Percentiles rank a stretch among this genome's conserved stretches.
phyloP scores from a whole-genome alignment of 768 basidiomycete genomes.

The Macrocybe gigantea region DNA sequence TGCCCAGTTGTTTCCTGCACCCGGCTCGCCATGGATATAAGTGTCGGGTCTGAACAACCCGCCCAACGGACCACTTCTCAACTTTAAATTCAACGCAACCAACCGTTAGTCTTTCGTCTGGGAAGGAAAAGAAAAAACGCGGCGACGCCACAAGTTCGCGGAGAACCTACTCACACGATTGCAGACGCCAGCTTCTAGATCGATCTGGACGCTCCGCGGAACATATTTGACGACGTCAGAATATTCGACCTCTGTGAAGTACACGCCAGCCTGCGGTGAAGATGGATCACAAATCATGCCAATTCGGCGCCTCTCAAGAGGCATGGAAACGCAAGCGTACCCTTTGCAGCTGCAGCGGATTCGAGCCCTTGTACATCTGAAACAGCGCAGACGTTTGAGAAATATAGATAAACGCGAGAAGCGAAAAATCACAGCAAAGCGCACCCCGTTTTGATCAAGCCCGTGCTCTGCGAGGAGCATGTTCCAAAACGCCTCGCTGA shows the following conservation, averaged over 20 bases:
- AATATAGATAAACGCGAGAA: background rate
- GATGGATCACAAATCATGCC: slow-evolving; percentile 1
- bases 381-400: background rate
- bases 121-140: background rate
- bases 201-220: slow-evolving; percentile 84
- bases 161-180: slow-evolving; percentile 49
- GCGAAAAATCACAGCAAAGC: slow-evolving; percentile 11
- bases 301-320: background rate
- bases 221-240: slow-evolving; percentile 66
- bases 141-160: background rate
- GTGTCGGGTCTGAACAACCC: slow-evolving; percentile 84
- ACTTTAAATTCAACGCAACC: slow-evolving; percentile 23
- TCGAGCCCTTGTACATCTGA: slow-evolving; percentile 66
- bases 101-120: background rate
- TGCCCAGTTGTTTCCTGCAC: slow-evolving; percentile 94
- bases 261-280: slow-evolving; percentile 60
- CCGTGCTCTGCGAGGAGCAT: slow-evolving; percentile 86
- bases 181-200: slow-evolving; percentile 85
- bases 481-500: slow-evolving; percentile 87
- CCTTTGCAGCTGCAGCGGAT: slow-evolving; percentile 68
- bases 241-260: slow-evolving; percentile 67
- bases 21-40: slow-evolving; percentile 54
- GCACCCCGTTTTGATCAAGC: slow-evolving; percentile 63
- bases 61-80: slow-evolving; percentile 67
- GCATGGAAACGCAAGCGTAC: slow-evolving; percentile 29